phyloP scores from a whole-genome alignment of 23 red algal genomes.

The Gracilaria domingensis region DNA sequence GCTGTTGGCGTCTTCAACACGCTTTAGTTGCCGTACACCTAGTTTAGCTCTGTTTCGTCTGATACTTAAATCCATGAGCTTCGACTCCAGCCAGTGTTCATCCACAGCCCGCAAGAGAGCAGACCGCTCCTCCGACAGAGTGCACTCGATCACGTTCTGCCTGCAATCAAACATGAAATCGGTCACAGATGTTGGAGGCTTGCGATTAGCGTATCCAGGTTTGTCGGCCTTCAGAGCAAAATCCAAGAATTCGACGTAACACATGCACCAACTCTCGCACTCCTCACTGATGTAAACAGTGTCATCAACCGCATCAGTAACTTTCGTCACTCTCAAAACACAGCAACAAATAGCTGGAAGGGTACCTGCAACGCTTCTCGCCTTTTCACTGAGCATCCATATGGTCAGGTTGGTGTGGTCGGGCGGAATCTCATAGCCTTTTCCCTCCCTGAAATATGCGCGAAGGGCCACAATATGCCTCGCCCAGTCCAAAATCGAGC shows the following conservation, averaged over 20 bases:
- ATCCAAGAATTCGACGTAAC: constrained; percentile 52
- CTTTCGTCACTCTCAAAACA: constrained; percentile 28
- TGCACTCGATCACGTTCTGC: not conserved
- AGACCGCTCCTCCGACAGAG: constrained; percentile 25
- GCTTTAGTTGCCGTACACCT: not conserved
- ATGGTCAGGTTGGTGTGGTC: constrained; percentile 6
- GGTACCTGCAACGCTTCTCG: constrained; percentile 26
- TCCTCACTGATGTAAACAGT: constrained; percentile 34
- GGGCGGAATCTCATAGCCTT: constrained; percentile 41
- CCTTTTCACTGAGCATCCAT: constrained; percentile 60
- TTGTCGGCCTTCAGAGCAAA: not conserved
- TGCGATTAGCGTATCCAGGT: not conserved
- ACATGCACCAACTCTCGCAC: constrained; percentile 43
- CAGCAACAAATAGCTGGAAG: constrained; percentile 45
- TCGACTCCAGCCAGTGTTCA: constrained; percentile 43
- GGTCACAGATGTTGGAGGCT: not conserved
- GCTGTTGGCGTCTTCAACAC: not conserved
- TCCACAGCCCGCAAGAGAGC: constrained; percentile 31
- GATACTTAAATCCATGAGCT: constrained; percentile 20
- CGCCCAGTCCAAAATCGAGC: constrained; percentile 8
- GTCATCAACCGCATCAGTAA: constrained; percentile 20
- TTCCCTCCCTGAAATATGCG: not conserved
- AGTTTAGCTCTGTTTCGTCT: constrained; percentile 10
- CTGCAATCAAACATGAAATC: constrained; percentile 51
- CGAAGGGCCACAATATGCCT: constrained; percentile 37